These are phyloP conservation scores for Xylaria curta DNA, from an alignment of 495 filamentous ascomycete species.

Conservation along the genomic window DNA sequence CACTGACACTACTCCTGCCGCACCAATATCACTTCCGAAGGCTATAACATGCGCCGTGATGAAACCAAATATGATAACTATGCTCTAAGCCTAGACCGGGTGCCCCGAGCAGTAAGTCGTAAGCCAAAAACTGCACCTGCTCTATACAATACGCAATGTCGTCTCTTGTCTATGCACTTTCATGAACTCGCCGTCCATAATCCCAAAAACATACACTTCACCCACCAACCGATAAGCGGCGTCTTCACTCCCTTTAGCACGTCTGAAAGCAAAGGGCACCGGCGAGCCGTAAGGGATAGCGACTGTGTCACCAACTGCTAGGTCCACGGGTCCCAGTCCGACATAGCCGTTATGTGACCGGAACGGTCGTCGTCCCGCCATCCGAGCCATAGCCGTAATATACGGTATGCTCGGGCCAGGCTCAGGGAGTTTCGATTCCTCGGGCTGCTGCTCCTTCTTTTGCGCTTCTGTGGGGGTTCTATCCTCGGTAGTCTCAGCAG, in stretches of 20 bases:
- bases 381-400: slow-evolving; percentile 11
- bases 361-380: slow-evolving; percentile 22
- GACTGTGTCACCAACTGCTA: slow-evolving; percentile 15
- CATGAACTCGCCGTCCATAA: slow-evolving; percentile 31
- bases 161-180: slow-evolving; percentile 30
- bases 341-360: slow-evolving; percentile 22
- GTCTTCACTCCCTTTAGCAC: slow-evolving; percentile 3
- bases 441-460: background rate
- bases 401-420: background rate
- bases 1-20: background rate
- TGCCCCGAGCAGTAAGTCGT: background rate
- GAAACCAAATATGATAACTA: background rate
- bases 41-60: background rate
- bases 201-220: slow-evolving; percentile 26
- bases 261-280: slow-evolving; percentile 25
- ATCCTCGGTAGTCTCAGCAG: background rate
- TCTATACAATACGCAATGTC: slow-evolving; percentile 22
- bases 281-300: slow-evolving; percentile 26
- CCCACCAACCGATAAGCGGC: slow-evolving; percentile 11
- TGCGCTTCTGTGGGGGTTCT: background rate
- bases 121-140: background rate
- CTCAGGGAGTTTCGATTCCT: background rate
- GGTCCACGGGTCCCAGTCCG: slow-evolving; percentile 20
- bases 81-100: background rate
- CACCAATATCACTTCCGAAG: background rate